Evolutionary conservation across 139 green algal species (phyloP), one percentile per base, ranked within the genome.

Genomic region (Asterochloris sp.): DNA sequence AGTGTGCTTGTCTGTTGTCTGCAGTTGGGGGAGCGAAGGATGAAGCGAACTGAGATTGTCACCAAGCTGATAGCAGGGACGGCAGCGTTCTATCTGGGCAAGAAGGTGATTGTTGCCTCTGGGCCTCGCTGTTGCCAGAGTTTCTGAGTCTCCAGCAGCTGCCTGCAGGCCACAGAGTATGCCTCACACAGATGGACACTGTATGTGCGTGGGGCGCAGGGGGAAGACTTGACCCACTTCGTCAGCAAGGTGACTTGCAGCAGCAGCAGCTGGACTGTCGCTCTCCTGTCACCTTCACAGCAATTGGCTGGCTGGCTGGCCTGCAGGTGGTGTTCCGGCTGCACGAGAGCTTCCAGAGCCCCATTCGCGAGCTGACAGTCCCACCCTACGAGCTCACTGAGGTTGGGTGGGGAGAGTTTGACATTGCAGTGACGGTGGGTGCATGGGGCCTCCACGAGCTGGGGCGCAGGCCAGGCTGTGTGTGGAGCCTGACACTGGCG

Each of bases 391-490:
- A 92, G 86, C 62, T 97, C 21, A 96, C 89, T 27, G 96, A 99
- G 85, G 88, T 83, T 29, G 96, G 96, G 17, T 99, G 96, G 96
- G 96, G 96, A 64, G 96, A 99, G 89, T 99, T 99, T 85, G 96
- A 99, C 74, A 97, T 98, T 74, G 81, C 78, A 19, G 82, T 95
- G 16, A 79, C 85, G 86, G 90, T 97, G 78, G 68, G 74, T 28
- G 19, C 2, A 21, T 60, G 2, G 23, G 26, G 24, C 23, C 24
- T 61, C 26, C 47, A 14, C 23, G 12, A 19, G 16, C 89, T 71
- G 69, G 28, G 38, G 81, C n/a, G 11, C 10, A 29, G 11, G 1
- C 64, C 71, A 76, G 24, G 66, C 17, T 71, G 66, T 71, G 66
- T 71, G 21, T 71, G 66, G 2, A 21, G 21, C 38, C 38, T 54